Evolutionary conservation across 164 flowering plant genomes (phyloP).

Genomic region (Vitis amurensis): DNA sequence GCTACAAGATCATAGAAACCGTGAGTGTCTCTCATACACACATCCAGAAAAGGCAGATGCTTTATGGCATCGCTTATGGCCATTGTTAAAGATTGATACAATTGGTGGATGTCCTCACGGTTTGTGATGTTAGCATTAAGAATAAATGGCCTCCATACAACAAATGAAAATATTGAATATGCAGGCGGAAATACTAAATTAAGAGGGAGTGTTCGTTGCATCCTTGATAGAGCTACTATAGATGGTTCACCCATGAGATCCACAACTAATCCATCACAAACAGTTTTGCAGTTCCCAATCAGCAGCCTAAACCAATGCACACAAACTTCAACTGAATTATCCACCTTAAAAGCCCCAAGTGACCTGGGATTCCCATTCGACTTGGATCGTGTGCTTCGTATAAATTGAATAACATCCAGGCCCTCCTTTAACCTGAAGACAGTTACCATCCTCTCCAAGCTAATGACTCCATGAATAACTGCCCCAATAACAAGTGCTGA

Average conservation of each 20-base stretch:
- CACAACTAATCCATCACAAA: constrained; percentile 79
- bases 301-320: constrained; percentile 96
- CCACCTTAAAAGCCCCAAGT: constrained; percentile 54
- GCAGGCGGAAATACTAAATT: constrained; percentile 87
- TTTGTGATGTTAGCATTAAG: constrained; percentile 31
- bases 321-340: constrained; percentile 64
- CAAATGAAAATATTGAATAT: constrained; percentile 79
- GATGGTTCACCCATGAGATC: constrained; percentile 89
- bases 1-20: constrained; percentile 71
- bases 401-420: constrained; percentile 71
- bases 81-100: constrained; percentile 52
- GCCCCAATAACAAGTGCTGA: constrained; percentile 87
- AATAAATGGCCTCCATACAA: constrained; percentile 79
- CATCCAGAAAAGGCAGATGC: constrained; percentile 89
- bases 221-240: constrained; percentile 73
- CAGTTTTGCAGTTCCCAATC: constrained; percentile 81
- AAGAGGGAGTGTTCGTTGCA: constrained; percentile 87
- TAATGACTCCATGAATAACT: constrained; percentile 76
- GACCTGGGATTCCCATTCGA: constrained; percentile 87
- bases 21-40: constrained; percentile 68
- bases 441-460: constrained; percentile 85
- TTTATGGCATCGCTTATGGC: constrained; percentile 72
- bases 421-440: constrained; percentile 85
- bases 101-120: constrained; percentile 70
- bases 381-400: constrained; percentile 58